Percentiles rank a stretch among this genome's conserved stretches.
phyloP scores from a whole-genome alignment of 2,329 filamentous ascomycete genomes.

The Penicillium sp. region DNA sequence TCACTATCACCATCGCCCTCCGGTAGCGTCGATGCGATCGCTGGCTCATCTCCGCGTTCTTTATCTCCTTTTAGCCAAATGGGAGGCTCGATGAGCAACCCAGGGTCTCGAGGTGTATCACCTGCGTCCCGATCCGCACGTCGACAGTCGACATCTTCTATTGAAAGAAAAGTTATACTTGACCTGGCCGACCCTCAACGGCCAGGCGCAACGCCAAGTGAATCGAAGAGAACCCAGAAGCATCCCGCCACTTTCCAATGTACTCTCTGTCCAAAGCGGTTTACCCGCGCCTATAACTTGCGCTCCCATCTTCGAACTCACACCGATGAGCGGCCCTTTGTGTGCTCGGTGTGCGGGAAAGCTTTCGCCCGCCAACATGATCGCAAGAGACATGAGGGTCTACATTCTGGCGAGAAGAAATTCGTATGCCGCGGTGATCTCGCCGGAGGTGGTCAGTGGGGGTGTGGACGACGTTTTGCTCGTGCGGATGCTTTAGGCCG shows the following conservation, averaged over 20 bases:
- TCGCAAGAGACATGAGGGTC: conserved; percentile 90
- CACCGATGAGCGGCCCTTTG: conserved; percentile 94
- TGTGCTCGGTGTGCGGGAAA: conserved; percentile 94
- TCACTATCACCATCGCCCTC: conserved; percentile 30
- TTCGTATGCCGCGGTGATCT: conserved; percentile 94
- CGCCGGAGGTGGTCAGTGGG: conserved; percentile 79
- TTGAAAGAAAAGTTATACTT: conserved; percentile 72
- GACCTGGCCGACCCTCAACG: conserved; percentile 86
- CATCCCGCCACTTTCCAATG: conserved; percentile 98
- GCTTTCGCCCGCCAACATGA: conserved; percentile 97
- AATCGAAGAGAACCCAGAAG: conserved; percentile 85
- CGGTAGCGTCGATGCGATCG: conserved; percentile 29
- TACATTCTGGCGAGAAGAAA: conserved; percentile 97
- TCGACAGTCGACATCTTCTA: conserved; percentile 44
- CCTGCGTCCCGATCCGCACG: conserved; percentile 39
- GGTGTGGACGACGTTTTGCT: conserved; percentile 87
- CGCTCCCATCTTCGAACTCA: conserved; percentile 93
- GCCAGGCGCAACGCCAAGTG: conserved; percentile 58
- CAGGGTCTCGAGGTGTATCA: conserved; percentile 42
- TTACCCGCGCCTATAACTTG: conserved; percentile 93
- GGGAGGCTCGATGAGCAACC: conserved; percentile 29
- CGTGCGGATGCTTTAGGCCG: conserved; percentile 90
- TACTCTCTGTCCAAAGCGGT: conserved; percentile 85
- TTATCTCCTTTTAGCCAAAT: conserved; percentile 39
- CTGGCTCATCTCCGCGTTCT: conserved; percentile 35